Evolutionary conservation across 495 filamentous ascomycete species (phyloP).

Genomic region (Penicillium mononematosum): DNA sequence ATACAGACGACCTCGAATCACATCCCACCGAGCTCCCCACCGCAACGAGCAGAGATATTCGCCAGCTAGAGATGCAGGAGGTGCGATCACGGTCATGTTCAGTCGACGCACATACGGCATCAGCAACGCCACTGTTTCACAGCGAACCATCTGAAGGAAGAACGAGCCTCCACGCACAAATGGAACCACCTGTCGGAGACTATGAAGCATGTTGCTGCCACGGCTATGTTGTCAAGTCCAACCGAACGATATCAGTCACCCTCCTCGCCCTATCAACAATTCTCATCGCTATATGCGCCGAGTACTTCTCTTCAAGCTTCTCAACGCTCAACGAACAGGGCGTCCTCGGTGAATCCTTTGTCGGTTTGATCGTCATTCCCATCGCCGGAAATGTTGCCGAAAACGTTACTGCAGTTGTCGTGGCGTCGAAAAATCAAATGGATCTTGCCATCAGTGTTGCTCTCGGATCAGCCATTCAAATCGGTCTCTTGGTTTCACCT

Average conservation of each 20-base stretch:
- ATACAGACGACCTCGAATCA: constrained; percentile 13
- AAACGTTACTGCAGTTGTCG: constrained; percentile 23
- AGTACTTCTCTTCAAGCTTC: constrained; percentile 28
- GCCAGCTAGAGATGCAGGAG: constrained; percentile 13
- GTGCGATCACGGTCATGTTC: constrained; percentile 4
- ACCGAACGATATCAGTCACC: constrained; percentile 6
- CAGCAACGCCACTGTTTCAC: constrained; percentile 7
- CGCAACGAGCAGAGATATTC: neutral
- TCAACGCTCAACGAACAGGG: constrained; percentile 18
- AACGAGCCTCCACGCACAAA: neutral
- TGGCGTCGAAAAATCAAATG: constrained; percentile 28
- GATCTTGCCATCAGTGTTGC: constrained; percentile 27
- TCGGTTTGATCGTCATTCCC: constrained; percentile 32
- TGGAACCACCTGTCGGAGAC: neutral
- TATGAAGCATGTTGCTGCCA: neutral
- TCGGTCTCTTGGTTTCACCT: constrained; percentile 38
- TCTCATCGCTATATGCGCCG: constrained; percentile 32
- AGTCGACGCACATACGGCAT: constrained; percentile 2
- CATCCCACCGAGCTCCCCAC: neutral
- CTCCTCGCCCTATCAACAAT: constrained; percentile 21
- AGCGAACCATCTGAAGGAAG: neutral
- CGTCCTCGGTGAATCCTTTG: constrained; percentile 20
- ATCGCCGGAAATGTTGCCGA: constrained; percentile 31
- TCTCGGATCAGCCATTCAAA: constrained; percentile 28
- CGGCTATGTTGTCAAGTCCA: neutral